Evolutionary conservation across 495 filamentous ascomycete species (phyloP).

Genomic region (Penicillium diatomitis): DNA sequence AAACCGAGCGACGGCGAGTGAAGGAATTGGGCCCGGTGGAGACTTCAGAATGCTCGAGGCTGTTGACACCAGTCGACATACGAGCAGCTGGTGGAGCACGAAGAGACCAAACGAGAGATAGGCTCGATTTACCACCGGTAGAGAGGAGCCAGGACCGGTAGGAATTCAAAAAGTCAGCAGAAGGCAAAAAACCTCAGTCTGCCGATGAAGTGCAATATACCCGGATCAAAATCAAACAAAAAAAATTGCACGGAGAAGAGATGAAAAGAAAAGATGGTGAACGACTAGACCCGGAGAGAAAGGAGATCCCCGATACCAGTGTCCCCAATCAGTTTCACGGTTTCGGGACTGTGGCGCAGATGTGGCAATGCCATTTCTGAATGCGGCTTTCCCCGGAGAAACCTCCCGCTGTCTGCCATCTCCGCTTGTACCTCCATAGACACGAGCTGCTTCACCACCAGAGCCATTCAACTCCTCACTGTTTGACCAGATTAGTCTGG

Average conservation of each 20-base stretch:
- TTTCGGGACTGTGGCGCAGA: conserved; percentile 21
- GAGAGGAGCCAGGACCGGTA: conserved; percentile 18
- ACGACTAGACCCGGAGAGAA: conserved; percentile 5
- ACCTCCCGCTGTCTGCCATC: no score
- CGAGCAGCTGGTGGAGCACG: conserved; percentile 24
- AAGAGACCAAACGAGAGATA: conserved; percentile 10
- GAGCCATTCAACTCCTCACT: no score
- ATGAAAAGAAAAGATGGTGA: conserved; percentile 1
- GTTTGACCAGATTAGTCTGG: no score
- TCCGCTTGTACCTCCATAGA: background rate
- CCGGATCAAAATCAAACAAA: conserved; percentile 14
- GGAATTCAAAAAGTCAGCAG: conserved; percentile 3
- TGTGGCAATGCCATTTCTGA: conserved; percentile 16
- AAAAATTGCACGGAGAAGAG: conserved; percentile 3
- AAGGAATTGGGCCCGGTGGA: conserved; percentile 8
- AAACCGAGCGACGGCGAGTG: conserved; percentile 28
- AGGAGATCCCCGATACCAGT: conserved; percentile 6
- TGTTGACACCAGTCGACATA: conserved; percentile 42
- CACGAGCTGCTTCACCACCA: background rate
- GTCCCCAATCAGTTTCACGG: conserved; percentile 4
- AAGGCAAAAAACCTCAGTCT: conserved; percentile 20
- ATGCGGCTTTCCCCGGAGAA: conserved; percentile 10
- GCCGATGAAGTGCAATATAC: conserved; percentile 18
- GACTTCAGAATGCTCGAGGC: conserved; percentile 17
- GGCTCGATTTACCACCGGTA: conserved; percentile 7